A percentile compares a stretch with the other conserved stretches of the same genome.
phyloP scores from a whole-genome alignment of 805 yeast genomes.

The Hanseniaspora guilliermondii region DNA sequence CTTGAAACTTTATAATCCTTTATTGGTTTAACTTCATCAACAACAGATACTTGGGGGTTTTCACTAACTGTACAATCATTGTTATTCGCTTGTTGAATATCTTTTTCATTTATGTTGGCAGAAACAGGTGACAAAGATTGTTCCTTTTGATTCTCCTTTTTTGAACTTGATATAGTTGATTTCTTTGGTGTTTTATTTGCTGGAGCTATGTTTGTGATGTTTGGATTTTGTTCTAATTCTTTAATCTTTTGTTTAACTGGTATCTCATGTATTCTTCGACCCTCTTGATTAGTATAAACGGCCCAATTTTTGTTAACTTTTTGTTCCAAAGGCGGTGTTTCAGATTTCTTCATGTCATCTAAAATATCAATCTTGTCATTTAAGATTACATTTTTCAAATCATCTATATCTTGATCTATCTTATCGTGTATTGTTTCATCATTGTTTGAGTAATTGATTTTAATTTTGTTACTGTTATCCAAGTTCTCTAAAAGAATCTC shows the following conservation, averaged over 20 bases:
- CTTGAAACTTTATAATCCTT: not conserved
- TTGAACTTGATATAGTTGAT: no score
- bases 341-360: not conserved
- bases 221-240: slow-evolving; percentile 2
- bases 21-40: not conserved
- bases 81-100: no score
- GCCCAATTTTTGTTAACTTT: slow-evolving; percentile 8
- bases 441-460: not conserved
- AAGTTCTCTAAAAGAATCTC: slow-evolving; percentile 27
- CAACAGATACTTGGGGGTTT: not conserved
- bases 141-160: no score
- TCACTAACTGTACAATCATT: not conserved
- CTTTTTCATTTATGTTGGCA: no score
- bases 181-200: not conserved
- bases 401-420: slow-evolving; percentile 1
- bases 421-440: not conserved
- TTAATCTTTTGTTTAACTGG: slow-evolving; percentile 7
- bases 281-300: slow-evolving; percentile 12
- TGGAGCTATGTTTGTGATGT: not conserved
- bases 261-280: slow-evolving; percentile 12
- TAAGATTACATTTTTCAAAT: not conserved
- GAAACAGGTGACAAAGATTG: no score
- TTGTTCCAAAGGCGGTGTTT: not conserved
- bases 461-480: slow-evolving; percentile 15
- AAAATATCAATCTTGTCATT: slow-evolving; percentile 1